Base-by-base conservation (phyloP, 1,284 basidiomycete species). In the Boletus semigastroideus region DNA sequence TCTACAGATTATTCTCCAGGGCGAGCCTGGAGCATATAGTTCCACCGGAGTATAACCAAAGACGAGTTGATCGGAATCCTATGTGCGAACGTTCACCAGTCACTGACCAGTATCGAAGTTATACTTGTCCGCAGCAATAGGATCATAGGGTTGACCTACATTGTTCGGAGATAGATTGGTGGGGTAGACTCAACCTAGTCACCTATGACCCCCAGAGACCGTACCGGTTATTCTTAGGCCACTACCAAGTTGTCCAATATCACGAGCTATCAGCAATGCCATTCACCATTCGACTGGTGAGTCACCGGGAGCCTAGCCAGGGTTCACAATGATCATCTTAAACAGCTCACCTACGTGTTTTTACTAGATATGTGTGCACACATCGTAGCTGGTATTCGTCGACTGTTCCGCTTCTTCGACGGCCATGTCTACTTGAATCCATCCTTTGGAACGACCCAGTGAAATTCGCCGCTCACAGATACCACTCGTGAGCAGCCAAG, bases 91-190 rank as follows among this genome's bases (percentile, higher is more conserved):
- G n/a, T n/a, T n/a, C n/a, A n/a, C n/a, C n/a, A 5, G 12, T 31
- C 19, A 54, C 62, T 58, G 3, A 77, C 79, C 75, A 28, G 82
- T 77, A 5, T 76, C 80, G 52, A 70, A 79, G 14, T 71, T 75
- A 51, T 83, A 83, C 54, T 69, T 70, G 1, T 68, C 42, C 1
- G 72, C 69, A 2, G 69, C 63, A 5, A 67, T 33, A 3, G 77
- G 78, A 11, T 61, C 71, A 47, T 76, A 75, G 42, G 72, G 66
- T 39, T 78, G 72, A 4, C 66, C 63, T 80, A 84, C 46, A 80
- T 61, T 2, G 70, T 70, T 22, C 74, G 68, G 40, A 79, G 60
- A 56, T 78, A 82, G 39, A 68, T 65, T 0, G 71, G 74, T 9
- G 74, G 77, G 54, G 78, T 80, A 41, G 68, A 59, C 42, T 72